Evolutionary conservation across 1,284 basidiomycete genomes (phyloP), one percentile per base, ranked within the genome.

Genomic region (Schizopora paradoxa): DNA sequence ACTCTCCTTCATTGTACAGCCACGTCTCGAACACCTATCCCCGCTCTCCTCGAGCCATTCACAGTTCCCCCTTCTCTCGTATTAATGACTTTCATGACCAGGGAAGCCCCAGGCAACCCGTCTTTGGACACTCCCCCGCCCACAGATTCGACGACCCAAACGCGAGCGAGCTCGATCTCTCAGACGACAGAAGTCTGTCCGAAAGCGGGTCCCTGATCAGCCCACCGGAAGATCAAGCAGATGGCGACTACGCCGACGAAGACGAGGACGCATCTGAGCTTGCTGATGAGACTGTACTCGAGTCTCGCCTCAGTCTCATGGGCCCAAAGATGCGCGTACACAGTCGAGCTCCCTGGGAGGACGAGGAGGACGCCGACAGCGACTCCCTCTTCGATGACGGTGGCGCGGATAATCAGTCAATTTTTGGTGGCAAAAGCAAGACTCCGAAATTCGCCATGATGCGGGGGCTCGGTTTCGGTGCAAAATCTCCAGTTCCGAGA

Each of bases 261-360:
- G 55, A 60, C 6, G 59, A 61, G 22, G 51, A 58, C 25, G 61
- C 61, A 29, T n/a, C n/a, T n/a, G n/a, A n/a, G n/a, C 67, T 67
- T n/a, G 66, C 64, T 41, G 60, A 67, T 18, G 68, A 73, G 27
- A n/a, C n/a, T n/a, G n/a, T n/a, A n/a, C 54, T 62, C 44, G 63
- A 70, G 46, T 52, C 69, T 49, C 70, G 79, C 45, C 75, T 86
- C 63, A 86, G 82, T 56, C 66, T 81, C 43, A 76, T 83, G 33
- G 86, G 86, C 13, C 86, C 86, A 22, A 86, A 79, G 61, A 84
- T 89, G 74, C 77, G 80, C 38, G 78, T 87, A 58, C 84, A 87
- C 62, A 82, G 83, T 49, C 79, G 73, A 22, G 82, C 86, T 19
- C 86, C 86, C 34, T 89, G 86, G 86, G 86, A 89, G 63, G 66